phyloP scores from a whole-genome alignment of 306 rosid species.

The Citrullus colocynthis region DNA sequence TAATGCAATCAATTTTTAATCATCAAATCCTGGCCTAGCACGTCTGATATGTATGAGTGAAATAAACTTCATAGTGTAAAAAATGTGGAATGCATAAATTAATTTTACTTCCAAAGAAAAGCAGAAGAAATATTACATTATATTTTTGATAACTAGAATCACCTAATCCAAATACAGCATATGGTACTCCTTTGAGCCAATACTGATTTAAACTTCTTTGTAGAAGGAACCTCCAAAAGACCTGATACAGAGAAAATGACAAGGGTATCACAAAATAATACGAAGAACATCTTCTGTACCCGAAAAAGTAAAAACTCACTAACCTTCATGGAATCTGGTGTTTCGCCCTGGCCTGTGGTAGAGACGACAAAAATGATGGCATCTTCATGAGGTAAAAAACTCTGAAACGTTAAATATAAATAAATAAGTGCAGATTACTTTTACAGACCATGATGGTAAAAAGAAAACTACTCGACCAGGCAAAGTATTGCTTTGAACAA shows the following conservation, averaged over 20 bases:
- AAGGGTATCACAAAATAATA: not conserved
- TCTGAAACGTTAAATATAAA: conserved; percentile 26
- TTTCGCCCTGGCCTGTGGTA: conserved; percentile 93
- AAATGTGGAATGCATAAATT: not conserved
- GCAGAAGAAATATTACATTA: conserved; percentile 47
- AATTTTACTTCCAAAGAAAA: not conserved
- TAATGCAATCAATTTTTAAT: not conserved
- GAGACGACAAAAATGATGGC: conserved; percentile 80
- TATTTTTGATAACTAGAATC: conserved; percentile 85
- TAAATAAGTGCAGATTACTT: not conserved
- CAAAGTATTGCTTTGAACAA: not conserved
- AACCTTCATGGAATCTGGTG: conserved; percentile 92
- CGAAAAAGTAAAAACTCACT: not conserved
- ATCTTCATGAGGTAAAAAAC: conserved; percentile 38
- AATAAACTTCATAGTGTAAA: not conserved
- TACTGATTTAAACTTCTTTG: conserved; percentile 52
- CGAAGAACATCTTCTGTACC: not conserved
- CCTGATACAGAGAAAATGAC: conserved; percentile 27
- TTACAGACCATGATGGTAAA: not conserved
- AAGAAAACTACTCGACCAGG: not conserved
- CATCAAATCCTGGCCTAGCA: not conserved
- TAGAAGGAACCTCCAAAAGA: conserved; percentile 75
- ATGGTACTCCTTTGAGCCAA: conserved; percentile 65
- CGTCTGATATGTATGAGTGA: not conserved
- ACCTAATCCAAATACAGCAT: conserved; percentile 85